phyloP scores from a whole-genome alignment of 2,329 filamentous ascomycete genomes.

The Fusarium pseudonygamai region DNA sequence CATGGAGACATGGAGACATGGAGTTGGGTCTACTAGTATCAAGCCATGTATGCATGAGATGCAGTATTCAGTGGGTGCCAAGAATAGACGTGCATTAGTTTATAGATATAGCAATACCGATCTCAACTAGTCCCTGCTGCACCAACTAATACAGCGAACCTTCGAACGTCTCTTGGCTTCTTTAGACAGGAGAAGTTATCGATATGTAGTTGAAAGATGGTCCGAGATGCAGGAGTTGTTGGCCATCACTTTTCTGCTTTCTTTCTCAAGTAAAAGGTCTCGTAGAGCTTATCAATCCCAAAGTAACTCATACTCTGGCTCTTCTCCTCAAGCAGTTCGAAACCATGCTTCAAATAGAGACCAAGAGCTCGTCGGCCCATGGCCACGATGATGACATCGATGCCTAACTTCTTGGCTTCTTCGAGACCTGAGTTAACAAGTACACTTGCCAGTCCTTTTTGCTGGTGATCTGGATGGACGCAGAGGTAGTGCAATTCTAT shows the following conservation, averaged over 20 bases:
- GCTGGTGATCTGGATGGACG: slow-evolving; percentile 34
- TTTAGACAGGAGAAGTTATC: no score
- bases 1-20: no score
- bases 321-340: slow-evolving; percentile 18
- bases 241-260: not conserved
- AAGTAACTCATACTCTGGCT: slow-evolving; percentile 5
- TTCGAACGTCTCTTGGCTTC: not conserved
- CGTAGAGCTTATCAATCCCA: slow-evolving; percentile 12
- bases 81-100: not conserved
- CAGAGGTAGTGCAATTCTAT: slow-evolving; percentile 38
- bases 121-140: not conserved
- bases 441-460: slow-evolving; percentile 32
- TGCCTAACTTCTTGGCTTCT: slow-evolving; percentile 23
- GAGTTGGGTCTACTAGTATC: not conserved
- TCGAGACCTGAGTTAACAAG: slow-evolving; percentile 35
- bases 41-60: not conserved
- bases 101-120: not conserved
- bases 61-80: not conserved
- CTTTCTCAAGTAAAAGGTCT: slow-evolving; percentile 22
- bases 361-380: slow-evolving; percentile 25
- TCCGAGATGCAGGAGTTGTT: not conserved
- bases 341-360: slow-evolving; percentile 34
- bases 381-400: slow-evolving; percentile 29
- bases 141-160: not conserved
- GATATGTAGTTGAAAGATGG: not conserved